Percentiles rank a stretch among this genome's conserved stretches.
Evolutionary conservation across 495 filamentous ascomycete genomes (phyloP).

Genomic region (Lentithecium fluviatile): DNA sequence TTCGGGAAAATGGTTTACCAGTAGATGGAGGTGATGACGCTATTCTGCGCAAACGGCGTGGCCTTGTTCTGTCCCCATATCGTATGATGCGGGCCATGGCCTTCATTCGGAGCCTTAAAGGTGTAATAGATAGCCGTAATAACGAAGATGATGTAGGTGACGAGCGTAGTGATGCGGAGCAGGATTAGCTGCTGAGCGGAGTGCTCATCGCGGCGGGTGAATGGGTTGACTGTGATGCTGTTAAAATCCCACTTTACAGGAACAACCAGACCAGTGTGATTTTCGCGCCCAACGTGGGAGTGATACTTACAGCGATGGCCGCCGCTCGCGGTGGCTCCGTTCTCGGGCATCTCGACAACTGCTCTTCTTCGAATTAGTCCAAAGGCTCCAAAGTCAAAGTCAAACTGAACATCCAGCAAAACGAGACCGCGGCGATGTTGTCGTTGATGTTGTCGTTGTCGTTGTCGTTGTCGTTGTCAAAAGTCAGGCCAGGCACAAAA

Average conservation of each 20-base stretch:
- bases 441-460: too few relatives aligned
- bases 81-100: slow-evolving; percentile 46
- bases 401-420: too few relatives aligned
- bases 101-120: slow-evolving; percentile 59
- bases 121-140: slow-evolving; percentile 69
- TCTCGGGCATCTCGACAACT: slow-evolving; percentile 12
- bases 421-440: too few relatives aligned
- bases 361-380: background rate
- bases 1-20: slow-evolving; percentile 54
- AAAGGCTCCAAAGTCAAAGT: too few relatives aligned
- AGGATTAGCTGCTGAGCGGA: slow-evolving; percentile 40
- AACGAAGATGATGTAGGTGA: slow-evolving; percentile 71
- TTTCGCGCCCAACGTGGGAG: too few relatives aligned
- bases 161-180: slow-evolving; percentile 66
- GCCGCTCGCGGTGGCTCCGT: slow-evolving; percentile 6
- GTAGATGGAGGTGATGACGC: slow-evolving; percentile 69
- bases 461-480: too few relatives aligned
- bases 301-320: slow-evolving; percentile 4
- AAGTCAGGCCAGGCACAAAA: too few relatives aligned
- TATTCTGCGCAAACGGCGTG: slow-evolving; percentile 75
- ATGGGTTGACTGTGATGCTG: slow-evolving; percentile 39
- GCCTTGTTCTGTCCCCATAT: slow-evolving; percentile 70
- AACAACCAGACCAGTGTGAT: too few relatives aligned
- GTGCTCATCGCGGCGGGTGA: slow-evolving; percentile 33
- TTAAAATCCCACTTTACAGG: too few relatives aligned